These are phyloP conservation scores for Candida stauntonica DNA, from an alignment of 805 yeast genomes.

Conservation along the genomic window DNA sequence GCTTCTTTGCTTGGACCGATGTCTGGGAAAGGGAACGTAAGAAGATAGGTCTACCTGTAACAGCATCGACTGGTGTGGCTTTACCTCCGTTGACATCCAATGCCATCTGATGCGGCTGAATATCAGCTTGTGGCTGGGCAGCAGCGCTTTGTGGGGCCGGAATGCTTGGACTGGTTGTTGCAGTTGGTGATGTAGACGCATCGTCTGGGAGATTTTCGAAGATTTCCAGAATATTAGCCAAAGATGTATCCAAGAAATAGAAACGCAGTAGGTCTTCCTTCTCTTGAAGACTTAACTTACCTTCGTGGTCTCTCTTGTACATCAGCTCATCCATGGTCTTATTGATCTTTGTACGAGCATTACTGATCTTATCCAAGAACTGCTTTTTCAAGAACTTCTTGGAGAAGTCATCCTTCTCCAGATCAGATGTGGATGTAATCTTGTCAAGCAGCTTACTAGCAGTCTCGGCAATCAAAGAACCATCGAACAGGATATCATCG, in stretches of 20 bases:
- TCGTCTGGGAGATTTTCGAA: conserved; percentile 24
- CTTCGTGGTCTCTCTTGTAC: conserved; percentile 45
- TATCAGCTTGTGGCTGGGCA: conserved; percentile 42
- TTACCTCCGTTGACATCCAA: conserved; percentile 54
- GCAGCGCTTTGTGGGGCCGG: conserved; percentile 1
- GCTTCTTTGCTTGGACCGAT: conserved; percentile 61
- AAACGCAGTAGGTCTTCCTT: conserved; percentile 71
- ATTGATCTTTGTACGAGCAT: conserved; percentile 38
- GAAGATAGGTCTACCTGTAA: conserved; percentile 69
- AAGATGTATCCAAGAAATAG: conserved; percentile 63
- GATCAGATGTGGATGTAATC: conserved; percentile 23
- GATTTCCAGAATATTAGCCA: conserved; percentile 47
- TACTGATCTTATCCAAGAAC: conserved; percentile 38
- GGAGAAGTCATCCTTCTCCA: conserved; percentile 31
- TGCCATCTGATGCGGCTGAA: conserved; percentile 66
- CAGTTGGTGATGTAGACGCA: conserved; percentile 5
- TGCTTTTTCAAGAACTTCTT: conserved; percentile 35
- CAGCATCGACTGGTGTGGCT: conserved; percentile 54
- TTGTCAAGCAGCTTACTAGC: conserved; percentile 60
- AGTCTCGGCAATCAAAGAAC: conserved; percentile 66
- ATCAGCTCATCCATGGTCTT: conserved; percentile 52
- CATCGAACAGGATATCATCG: conserved; percentile 72
- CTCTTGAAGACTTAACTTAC: conserved; percentile 51
- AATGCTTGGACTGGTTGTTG: background rate
- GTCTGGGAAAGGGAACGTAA: conserved; percentile 62